Conservation (phyloP, 495 filamentous ascomycete species). For the Penicillium antarcticum region DNA sequence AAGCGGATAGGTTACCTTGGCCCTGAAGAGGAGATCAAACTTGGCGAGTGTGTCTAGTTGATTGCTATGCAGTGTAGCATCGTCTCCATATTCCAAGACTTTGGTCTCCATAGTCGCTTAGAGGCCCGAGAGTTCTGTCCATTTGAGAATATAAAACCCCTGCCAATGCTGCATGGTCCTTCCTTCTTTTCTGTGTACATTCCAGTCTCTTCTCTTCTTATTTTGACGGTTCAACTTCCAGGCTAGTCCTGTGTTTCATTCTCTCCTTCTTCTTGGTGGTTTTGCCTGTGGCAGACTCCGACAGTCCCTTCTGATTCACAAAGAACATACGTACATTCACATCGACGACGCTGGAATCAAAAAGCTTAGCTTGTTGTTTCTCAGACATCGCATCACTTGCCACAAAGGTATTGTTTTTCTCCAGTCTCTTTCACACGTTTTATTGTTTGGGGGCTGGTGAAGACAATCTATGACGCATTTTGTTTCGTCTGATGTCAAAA, state of each 20-base stretch:
- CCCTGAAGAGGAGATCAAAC: constrained; percentile 15
- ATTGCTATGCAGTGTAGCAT: constrained; percentile 14
- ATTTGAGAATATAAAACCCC: constrained; percentile 20
- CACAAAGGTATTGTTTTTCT: constrained; percentile 22
- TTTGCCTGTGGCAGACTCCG: constrained; percentile 35
- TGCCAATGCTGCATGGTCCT: constrained; percentile 4
- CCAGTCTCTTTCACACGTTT: constrained; percentile 3
- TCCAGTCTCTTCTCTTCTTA: constrained; percentile 23
- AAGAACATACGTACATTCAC: too few species aligned
- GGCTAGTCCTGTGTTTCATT: constrained; percentile 39
- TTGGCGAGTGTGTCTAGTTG: constrained; percentile 17
- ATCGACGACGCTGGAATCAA: too few species aligned
- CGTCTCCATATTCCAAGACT: constrained; percentile 6
- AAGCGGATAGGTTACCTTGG: neutral
- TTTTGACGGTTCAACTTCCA: constrained; percentile 29
- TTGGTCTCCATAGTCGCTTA: neutral
- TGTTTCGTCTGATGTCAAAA: neutral
- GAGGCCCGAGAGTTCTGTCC: constrained; percentile 1
- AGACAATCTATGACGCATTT: neutral
- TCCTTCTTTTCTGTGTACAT: constrained; percentile 16
- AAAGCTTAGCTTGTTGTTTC: constrained; percentile 7
- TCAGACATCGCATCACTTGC: constrained; percentile 4
- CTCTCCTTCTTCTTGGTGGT: constrained; percentile 21
- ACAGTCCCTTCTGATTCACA: constrained; percentile 24
- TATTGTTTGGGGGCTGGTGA: constrained; percentile 4